Evolutionary conservation across 2,329 filamentous ascomycete species (phyloP), one percentile per base, ranked within the genome.

Genomic region (Eutypella sp.): DNA sequence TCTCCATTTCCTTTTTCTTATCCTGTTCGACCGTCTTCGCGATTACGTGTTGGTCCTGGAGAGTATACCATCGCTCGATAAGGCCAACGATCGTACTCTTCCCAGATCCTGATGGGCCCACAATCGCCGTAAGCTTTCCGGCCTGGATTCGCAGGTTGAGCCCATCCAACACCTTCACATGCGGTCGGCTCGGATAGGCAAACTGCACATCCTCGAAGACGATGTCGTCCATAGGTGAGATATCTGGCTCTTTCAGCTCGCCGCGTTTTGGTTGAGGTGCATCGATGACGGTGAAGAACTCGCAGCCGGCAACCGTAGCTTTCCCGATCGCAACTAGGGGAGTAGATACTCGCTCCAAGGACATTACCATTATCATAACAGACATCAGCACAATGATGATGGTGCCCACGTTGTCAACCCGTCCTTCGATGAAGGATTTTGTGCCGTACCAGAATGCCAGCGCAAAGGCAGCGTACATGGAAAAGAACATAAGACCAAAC

Each of bases 11-110:
- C 53, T 69, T 72, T 51, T 62, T 62, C 56, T 68, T 68, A 50
- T 75, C 69, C 55, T 71, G 69, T 50, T 73, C 73, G 33, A 73
- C 64, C 3, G 72, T 67, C 59, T 74, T 75, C 13, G 70, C 71
- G 23, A 81, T 72, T n/a, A 71, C 55, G 45, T 75, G 66, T 48
- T 81, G 73, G 5, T 75, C 69, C 29, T 74, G 68, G 1, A 85
- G 68, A 2, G 80, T 78, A 58, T 89, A 89, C 83, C 84, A 89
- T 25, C 84, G 71, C 58, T 89, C 81, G 3, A 89, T 69, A 2
- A 90, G 66, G 0, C 82, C 84, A 1, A 89, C 79, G 22, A 89
- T 80, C 0, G 86, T 90, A 42, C 81, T 86, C 62, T 90, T 91
- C 0, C 87, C 86, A 4, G 78, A 82, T 0, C 86, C 86, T 2